Conservation (phyloP, 2,329 filamentous ascomycete genomes). For the Cercospora sp. region DNA sequence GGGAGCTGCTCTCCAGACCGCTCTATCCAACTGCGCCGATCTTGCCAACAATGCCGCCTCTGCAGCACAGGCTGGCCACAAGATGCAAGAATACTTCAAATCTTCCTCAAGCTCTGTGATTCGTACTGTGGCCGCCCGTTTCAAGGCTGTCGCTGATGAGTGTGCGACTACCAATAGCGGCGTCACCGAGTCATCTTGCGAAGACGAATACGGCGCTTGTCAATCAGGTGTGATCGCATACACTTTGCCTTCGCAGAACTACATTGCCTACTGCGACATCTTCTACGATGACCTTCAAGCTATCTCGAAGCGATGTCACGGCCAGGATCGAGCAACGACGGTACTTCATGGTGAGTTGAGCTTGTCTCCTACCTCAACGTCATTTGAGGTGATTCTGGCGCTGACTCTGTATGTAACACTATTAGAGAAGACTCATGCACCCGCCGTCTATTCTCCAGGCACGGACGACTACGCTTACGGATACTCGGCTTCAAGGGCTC, state of each 20-base stretch:
- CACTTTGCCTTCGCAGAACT: conserved; percentile 51
- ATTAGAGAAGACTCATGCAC: conserved; percentile 62
- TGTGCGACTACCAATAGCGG: conserved; percentile 55
- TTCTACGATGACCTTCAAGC: conserved; percentile 59
- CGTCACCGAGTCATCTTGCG: conserved; percentile 59
- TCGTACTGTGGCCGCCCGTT: conserved; percentile 53
- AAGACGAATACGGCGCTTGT: conserved; percentile 58
- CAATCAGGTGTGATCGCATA: conserved; percentile 59
- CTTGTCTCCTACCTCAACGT: not conserved
- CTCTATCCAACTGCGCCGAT: conserved; percentile 56
- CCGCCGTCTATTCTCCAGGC: conserved; percentile 55
- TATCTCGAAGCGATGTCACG: conserved; percentile 57
- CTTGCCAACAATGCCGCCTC: conserved; percentile 57
- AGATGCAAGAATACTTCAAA: conserved; percentile 65
- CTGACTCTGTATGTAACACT: not conserved
- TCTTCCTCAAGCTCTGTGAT: conserved; percentile 51
- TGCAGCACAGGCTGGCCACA: conserved; percentile 55
- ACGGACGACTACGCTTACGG: conserved; percentile 62
- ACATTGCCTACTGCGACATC: conserved; percentile 63
- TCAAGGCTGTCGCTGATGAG: conserved; percentile 57
- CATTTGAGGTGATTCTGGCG: not conserved
- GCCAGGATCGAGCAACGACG: conserved; percentile 65
- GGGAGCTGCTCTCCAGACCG: conserved; percentile 50
- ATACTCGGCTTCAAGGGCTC: conserved; percentile 51
- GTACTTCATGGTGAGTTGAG: conserved; percentile 52